Evolutionary conservation across 306 rosid species (phyloP).

Genomic region (Ormosia emarginata): DNA sequence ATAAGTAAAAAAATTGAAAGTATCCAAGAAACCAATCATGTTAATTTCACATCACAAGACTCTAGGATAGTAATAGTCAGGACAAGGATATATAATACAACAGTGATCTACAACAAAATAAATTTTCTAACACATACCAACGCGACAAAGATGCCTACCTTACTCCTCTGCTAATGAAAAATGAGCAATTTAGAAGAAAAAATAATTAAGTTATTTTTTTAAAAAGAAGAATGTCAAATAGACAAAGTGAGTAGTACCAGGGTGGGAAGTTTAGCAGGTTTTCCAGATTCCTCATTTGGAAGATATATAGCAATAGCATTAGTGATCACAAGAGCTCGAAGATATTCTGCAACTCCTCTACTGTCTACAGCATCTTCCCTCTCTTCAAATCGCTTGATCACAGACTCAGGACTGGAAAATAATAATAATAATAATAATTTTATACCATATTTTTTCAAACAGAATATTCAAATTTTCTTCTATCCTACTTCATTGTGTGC

Average conservation of each 20-base stretch:
- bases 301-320: constrained; percentile 85
- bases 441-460: not conserved
- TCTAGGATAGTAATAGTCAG: not conserved
- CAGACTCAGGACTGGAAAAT: constrained; percentile 82
- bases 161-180: constrained; percentile 4
- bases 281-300: constrained; percentile 78
- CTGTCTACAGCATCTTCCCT: constrained; percentile 88
- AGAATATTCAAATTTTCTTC: not conserved
- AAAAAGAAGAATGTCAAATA: not conserved
- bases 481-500: not conserved
- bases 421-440: not conserved
- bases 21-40: not conserved
- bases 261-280: constrained; percentile 72
- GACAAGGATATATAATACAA: not conserved
- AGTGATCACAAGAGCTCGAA: constrained; percentile 91
- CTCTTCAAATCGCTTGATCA: constrained; percentile 89
- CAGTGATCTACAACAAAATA: not conserved
- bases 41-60: not conserved
- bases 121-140: not conserved
- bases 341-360: constrained; percentile 94
- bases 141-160: not conserved
- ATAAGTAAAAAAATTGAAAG: not conserved
- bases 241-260: constrained; percentile 54
- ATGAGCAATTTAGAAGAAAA: not conserved
- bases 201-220: not conserved